phyloP scores from a whole-genome alignment of 2,329 filamentous ascomycete species.

The Cordyceps fumosorosea region DNA sequence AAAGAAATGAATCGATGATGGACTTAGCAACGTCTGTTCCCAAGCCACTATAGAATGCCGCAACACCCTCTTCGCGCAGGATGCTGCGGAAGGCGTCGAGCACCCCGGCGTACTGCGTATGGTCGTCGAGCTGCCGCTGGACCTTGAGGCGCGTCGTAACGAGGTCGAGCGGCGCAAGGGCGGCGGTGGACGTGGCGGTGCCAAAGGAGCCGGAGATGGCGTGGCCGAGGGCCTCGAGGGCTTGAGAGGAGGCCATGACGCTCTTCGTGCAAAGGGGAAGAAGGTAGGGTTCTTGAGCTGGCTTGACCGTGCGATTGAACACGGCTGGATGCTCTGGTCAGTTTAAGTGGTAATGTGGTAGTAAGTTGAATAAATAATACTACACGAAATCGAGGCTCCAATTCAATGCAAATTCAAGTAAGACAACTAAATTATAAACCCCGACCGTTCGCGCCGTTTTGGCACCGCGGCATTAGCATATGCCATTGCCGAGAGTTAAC shows the following conservation, averaged over 20 bases:
- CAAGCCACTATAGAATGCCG: conserved; percentile 65
- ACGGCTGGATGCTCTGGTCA: not conserved
- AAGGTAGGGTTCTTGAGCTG: not conserved
- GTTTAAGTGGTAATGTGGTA: not conserved
- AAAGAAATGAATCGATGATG: conserved; percentile 71
- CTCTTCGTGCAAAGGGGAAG: not conserved
- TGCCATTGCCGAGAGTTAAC: not conserved
- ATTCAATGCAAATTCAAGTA: not conserved
- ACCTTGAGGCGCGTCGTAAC: conserved; percentile 78
- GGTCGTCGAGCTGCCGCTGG: conserved; percentile 52
- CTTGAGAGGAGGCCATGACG: conserved; percentile 27
- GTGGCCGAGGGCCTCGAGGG: conserved; percentile 71
- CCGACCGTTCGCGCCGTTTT: not conserved
- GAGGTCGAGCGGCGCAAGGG: conserved; percentile 75
- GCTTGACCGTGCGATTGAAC: not conserved
- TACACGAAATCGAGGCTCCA: not conserved
- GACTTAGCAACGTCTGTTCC: conserved; percentile 60
- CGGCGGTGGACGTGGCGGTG: conserved; percentile 69
- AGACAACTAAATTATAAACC: not conserved
- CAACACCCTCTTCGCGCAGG: conserved; percentile 62
- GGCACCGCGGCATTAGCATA: not conserved
- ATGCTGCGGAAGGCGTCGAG: conserved; percentile 66
- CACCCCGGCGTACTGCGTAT: conserved; percentile 54
- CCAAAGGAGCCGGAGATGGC: conserved; percentile 73
- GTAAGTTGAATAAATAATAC: too few species aligned